Base-by-base conservation (phyloP, 106 monocot species). In the Dendrobium chrysotoxum region DNA sequence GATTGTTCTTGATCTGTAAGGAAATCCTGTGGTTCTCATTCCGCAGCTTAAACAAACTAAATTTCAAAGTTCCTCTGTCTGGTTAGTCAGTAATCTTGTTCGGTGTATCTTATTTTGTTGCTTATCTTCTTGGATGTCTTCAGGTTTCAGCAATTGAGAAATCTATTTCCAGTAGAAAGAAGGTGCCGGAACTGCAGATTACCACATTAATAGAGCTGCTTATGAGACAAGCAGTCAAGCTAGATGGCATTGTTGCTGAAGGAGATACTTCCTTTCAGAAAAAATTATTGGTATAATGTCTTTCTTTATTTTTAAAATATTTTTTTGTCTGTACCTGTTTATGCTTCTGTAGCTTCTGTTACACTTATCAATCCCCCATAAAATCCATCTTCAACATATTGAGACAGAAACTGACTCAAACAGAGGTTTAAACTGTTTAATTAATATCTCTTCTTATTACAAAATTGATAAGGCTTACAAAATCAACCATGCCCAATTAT, bases 151-250 rank as follows among this genome's bases (percentile, higher is more conserved):
- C 78, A 35, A 92, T 95, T 53, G 92, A 91, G 79, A 85, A 86
- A 53, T 91, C 95, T 7, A 86, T 95, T 35, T 81, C 88, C 3
- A 80, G 81, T 54, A 89, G 88, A 31, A 89, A 61, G 53, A 95
- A 92, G 81, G 90, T 92, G 47, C 86, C 95, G 4, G 95, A 95
- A 58, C 77, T 91, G 61, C 95, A 93, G 73, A 95, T 95, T 81
- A 89, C 91, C 45, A 88, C 91, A 31, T 82, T 95, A 72, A 88
- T 88, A 39, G 95, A 95, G 85, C 53, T 95, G 81, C 78, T 93
- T 72, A 95, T 95, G 95, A 86, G 85, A 65, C 91, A 88, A 78
- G 95, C 95, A 4, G 77, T 95, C 78, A 93, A 82, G 77, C 83
- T 93, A 64, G 93, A 95, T 28, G 50, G 83, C 61, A 85, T 93